Conservation (phyloP, 2,329 filamentous ascomycete genomes). For the Leptodontidium sp. region DNA sequence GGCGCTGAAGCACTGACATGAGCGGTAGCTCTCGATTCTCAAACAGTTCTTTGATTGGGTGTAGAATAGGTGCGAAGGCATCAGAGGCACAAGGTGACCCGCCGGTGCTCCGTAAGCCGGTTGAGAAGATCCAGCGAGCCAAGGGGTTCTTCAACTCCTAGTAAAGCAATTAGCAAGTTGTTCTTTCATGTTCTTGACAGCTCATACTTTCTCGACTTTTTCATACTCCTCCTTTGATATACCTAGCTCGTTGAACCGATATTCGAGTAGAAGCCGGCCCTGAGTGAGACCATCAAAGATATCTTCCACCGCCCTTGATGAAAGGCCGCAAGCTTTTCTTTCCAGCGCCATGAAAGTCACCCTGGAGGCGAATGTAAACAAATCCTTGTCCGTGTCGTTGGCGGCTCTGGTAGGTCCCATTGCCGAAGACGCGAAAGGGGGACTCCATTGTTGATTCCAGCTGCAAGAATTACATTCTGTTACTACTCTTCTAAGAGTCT, state of each 20-base stretch:
- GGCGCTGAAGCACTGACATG: slow-evolving; percentile 16
- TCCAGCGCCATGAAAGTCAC: slow-evolving; percentile 18
- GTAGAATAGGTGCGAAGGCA: slow-evolving; percentile 18
- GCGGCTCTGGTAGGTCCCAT: slow-evolving; percentile 7
- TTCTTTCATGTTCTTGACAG: slow-evolving; percentile 15
- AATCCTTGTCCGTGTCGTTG: slow-evolving; percentile 9
- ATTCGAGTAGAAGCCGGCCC: slow-evolving; percentile 16
- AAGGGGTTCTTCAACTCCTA: slow-evolving; percentile 18
- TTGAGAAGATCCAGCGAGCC: slow-evolving; percentile 22
- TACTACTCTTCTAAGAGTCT: slow-evolving; percentile 18
- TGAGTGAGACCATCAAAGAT: slow-evolving; percentile 16
- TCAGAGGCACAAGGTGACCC: slow-evolving; percentile 14
- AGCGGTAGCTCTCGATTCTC: slow-evolving; percentile 21
- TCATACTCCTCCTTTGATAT: slow-evolving; percentile 14
- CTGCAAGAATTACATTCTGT: slow-evolving; percentile 14
- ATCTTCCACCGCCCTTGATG: slow-evolving; percentile 14
- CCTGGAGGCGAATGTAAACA: not conserved
- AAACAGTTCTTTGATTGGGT: slow-evolving; percentile 20
- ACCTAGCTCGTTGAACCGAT: slow-evolving; percentile 10
- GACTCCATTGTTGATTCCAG: slow-evolving; percentile 16
- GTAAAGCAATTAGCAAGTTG: slow-evolving; percentile 11
- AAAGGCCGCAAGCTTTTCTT: slow-evolving; percentile 13
- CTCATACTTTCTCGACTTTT: slow-evolving; percentile 17
- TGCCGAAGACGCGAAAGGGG: slow-evolving; percentile 9
- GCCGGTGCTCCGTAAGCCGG: slow-evolving; percentile 17